Evolutionary conservation across 2,329 filamentous ascomycete species (phyloP), one percentile per base, ranked within the genome.

Genomic region (Sclerotinia sclerotiorum): DNA sequence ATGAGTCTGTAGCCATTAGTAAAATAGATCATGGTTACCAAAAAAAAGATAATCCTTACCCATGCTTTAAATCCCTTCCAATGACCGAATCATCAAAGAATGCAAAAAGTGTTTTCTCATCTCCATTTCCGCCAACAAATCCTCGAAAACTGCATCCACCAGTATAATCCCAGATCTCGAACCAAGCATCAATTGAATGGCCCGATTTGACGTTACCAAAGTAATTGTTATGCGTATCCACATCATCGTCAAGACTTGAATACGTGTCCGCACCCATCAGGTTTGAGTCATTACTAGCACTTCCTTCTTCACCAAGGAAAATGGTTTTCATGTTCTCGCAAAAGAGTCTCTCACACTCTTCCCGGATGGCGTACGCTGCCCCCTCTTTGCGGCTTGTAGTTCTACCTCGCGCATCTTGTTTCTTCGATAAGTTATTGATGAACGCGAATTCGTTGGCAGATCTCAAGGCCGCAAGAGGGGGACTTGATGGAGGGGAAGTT

Each of bases 271-370:
- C 88, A 94, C 88, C 89, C 88, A 91, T 88, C 87, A 90, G 90
- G 88, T 90, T 87, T 88, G 92, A 94, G 90, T 88, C 90, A 88
- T 88, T 85, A 84, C 83, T 82, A 80, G 82, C 86, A 85, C 83
- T 85, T 88, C 89, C 91, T 90, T 89, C 93, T 90, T 96, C 93
- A 97, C 92, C 94, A 86, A 90, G 91, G 88, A 97, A 97, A 85
- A 92, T 90, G 84, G 89, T 84, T 84, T 88, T 91, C 89, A 97
- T 92, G 87, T 89, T 90, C 90, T 94, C 93, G 84, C 94, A 97
- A 88, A 97, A 97, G 90, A 97, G 94, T 87, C 94, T 97, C 93
- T 97, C 94, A 97, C 94, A 97, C 92, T 97, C 93, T 93, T 91
- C 93, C 92, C 91, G 93, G 87, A 97, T 97, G 84, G 90, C 89